A percentile compares a stretch with the other conserved stretches of the same genome.
phyloP scores from a whole-genome alignment of 1,284 basidiomycete species.

The Cutaneotrichosporon mucoides region DNA sequence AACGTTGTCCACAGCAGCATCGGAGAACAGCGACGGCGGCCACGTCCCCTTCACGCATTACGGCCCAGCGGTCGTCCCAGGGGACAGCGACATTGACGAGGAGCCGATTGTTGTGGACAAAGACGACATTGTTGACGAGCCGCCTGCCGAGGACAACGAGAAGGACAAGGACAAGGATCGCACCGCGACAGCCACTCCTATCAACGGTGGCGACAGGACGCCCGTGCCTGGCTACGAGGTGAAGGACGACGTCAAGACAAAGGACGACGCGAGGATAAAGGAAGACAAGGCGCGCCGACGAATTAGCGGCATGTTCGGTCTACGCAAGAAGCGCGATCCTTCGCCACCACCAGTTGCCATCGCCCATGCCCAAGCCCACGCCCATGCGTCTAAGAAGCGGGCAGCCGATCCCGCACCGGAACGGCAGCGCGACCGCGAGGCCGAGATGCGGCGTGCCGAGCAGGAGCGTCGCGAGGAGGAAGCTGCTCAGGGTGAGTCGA shows the following conservation, averaged over 20 bases:
- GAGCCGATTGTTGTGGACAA: neutral
- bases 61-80: conserved; percentile 5
- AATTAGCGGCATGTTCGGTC: conserved; percentile 15
- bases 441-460: conserved; percentile 31
- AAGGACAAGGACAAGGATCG: neutral
- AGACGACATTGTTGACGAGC: conserved; percentile 7
- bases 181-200: neutral
- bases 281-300: conserved; percentile 5
- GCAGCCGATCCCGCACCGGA: neutral
- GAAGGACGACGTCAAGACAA: neutral
- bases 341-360: neutral
- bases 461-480: conserved; percentile 38
- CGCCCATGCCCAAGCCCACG: neutral
- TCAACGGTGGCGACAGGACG: neutral
- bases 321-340: conserved; percentile 11
- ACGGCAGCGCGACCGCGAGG: conserved; percentile 14
- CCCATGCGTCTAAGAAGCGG: neutral
- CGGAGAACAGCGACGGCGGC: conserved; percentile 22
- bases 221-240: neutral
- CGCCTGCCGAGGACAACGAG: neutral
- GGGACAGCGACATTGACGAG: conserved; percentile 16
- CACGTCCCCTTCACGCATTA: conserved; percentile 41
- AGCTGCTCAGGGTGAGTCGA: conserved; percentile 36
- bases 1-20: conserved; percentile 1
- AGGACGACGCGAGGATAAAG: neutral